Evolutionary conservation across 176 grass and related monocot genomes (phyloP), one percentile per base, ranked within the genome.

Genomic region (Eragrostis nindensis): DNA sequence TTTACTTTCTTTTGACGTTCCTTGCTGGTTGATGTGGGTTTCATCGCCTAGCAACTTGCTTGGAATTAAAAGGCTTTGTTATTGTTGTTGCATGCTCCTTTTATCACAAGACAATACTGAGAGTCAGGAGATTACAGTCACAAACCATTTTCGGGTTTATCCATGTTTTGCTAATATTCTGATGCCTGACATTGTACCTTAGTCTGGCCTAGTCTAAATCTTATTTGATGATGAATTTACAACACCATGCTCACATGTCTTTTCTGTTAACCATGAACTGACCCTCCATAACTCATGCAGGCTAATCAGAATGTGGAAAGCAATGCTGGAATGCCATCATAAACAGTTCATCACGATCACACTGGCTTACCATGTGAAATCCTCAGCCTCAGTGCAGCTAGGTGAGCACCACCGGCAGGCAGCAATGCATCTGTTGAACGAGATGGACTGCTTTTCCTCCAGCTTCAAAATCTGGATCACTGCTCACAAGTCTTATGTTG

Each of bases 311-410:
- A 99, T 99, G 96, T 99, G 90, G 96, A 99, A 91, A 85, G 73
- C 82, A 55, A 95, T 99, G 96, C 83, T 99, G 8, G 90, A 99
- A 80, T 99, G 96, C 66, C 96, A 99, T 82, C 96, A 95, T 78
- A 77, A 90, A 43, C 96, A 99, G 46, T 99, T 95, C 82, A 99
- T 95, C 82, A 99, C 90, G 52, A 99, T 95, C 74, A 93, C 96
- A 44, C 68, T 99, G 79, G 96, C 96, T 0, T 99, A 99, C 82
- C 93, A 91, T 74, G 79, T 81, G 9, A 93, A 92, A 64, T 63
- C 27, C 60, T 95, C 92, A 38, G 43, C 84, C 30, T n/a, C 82
- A 0, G 61, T 70, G 60, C 79, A 76, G 18, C 79, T 74, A 24
- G 54, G 84, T 2, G 92, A 91, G 55, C 79, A 82, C 56, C 89